Evolutionary conservation across 371 early-diverging fungal species (phyloP).

Genomic region (Rhizopus arrhizus): DNA sequence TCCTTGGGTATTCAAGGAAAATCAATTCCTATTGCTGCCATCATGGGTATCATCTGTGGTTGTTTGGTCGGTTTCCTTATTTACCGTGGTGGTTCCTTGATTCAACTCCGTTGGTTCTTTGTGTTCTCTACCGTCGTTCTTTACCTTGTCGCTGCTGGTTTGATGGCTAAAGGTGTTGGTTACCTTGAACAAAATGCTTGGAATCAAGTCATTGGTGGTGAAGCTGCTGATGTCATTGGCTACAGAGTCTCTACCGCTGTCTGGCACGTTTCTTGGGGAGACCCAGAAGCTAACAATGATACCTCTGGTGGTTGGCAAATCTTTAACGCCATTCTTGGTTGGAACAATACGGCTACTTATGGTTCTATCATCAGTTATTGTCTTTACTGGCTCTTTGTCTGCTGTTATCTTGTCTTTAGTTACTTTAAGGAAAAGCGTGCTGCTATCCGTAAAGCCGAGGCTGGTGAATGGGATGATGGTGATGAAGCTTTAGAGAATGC

Average conservation of each 20-base stretch:
- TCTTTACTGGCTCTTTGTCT: constrained; percentile 71
- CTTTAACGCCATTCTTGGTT: constrained; percentile 76
- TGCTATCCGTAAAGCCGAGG: constrained; percentile 38
- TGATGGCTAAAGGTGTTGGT: constrained; percentile 61
- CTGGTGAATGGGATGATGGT: constrained; percentile 35
- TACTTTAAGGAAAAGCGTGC: constrained; percentile 39
- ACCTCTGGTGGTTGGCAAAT: constrained; percentile 55
- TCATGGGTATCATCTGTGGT: constrained; percentile 72
- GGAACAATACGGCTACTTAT: constrained; percentile 74
- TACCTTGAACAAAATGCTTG: constrained; percentile 62
- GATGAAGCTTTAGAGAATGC: constrained; percentile 37
- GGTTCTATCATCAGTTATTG: constrained; percentile 74
- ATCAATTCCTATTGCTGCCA: constrained; percentile 78
- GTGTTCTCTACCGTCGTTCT: constrained; percentile 70
- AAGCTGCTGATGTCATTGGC: constrained; percentile 43
- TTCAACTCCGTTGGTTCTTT: constrained; percentile 78
- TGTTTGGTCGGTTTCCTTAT: constrained; percentile 65
- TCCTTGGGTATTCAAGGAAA: constrained; percentile 63
- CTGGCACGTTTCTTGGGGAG: constrained; percentile 48
- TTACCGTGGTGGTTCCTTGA: constrained; percentile 67
- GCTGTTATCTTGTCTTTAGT: constrained; percentile 50
- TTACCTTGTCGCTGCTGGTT: constrained; percentile 79
- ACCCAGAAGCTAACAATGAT: constrained; percentile 27
- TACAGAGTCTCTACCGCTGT: constrained; percentile 42
- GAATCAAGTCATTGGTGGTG: constrained; percentile 59